Conservation (phyloP, 108 stramenopile species). For the Fragilaria crotonensis region DNA sequence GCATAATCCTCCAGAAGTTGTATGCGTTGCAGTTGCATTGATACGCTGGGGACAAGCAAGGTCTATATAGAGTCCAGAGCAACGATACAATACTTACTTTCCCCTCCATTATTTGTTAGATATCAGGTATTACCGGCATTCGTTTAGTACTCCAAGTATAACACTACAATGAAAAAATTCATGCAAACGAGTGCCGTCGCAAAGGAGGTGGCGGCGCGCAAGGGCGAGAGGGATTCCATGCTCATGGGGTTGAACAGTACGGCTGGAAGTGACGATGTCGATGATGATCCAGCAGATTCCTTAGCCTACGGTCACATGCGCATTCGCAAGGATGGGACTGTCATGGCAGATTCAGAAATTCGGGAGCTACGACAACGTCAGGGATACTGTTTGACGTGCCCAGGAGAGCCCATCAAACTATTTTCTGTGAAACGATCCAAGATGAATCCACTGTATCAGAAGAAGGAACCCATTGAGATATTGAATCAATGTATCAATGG, state of each 20-base stretch:
- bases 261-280: not conserved
- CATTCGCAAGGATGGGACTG: conserved; percentile 6
- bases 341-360: conserved; percentile 13
- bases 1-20: too few species aligned
- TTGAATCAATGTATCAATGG: conserved; percentile 16
- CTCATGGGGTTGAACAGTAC: not conserved
- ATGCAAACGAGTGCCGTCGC: too few species aligned
- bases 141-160: too few species aligned
- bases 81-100: too few species aligned
- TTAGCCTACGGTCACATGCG: not conserved
- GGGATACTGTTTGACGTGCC: conserved; percentile 23
- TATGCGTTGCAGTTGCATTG: too few species aligned
- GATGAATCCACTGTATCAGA: conserved; percentile 25
- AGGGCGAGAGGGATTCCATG: not conserved
- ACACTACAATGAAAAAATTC: too few species aligned
- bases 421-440: conserved; percentile 12
- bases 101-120: too few species aligned
- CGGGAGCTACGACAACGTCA: conserved; percentile 9
- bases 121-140: too few species aligned
- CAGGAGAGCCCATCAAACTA: conserved; percentile 14
- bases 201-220: too few species aligned
- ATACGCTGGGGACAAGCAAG: too few species aligned
- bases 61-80: too few species aligned
- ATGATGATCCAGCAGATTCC: not conserved
- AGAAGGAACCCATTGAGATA: conserved; percentile 15